Evolutionary conservation across 257 asterid genomes (phyloP), one percentile per base, ranked within the genome.

Genomic region (Paulownia fortunei): DNA sequence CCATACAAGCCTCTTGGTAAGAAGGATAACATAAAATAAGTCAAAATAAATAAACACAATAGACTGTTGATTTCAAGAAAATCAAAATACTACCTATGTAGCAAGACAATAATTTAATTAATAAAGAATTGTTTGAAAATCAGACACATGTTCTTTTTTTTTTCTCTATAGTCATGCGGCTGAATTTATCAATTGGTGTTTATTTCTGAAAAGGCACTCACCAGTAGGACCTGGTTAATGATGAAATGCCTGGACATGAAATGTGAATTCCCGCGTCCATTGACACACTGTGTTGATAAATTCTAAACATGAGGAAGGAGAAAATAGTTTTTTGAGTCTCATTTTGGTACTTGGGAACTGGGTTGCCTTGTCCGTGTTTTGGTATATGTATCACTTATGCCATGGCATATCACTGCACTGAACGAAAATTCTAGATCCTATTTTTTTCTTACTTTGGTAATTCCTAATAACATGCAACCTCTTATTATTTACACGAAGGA

Each of bases 251-350:
- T 39, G 60, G 56, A 32, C 13, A 0, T 68, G 61, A 46, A 15
- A 16, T 73, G 63, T 26, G 47, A 51, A 27, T 73, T n/a, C n/a
- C n/a, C n/a, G 8, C 52, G 47, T 58, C 15, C 16, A 56, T 61
- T 41, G 52, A 7, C 21, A 44, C 23, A 3, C 61, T 13, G 66
- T 61, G 81, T 66, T 61, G 83, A 77, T 42, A 42, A 84, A 73
- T 68, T 56, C 19, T 55, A 13, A 39, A 81, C n/a, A 69, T 8
- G 39, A 47, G 47, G 59, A 18, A 36, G 66, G 64, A 41, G 44
- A 52, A 66, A 64, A 9, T 24, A 24, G 15, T 15, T 1, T 23
- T 55, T 65, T 16, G 44, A 21, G 51, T 13, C 51, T 10, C 0
- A 56, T 26, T 72, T 39, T 42, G 60, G 15, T 56, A 32, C 39